Conservation (phyloP, 345 rosid genomes). For the Brassica juncea region DNA sequence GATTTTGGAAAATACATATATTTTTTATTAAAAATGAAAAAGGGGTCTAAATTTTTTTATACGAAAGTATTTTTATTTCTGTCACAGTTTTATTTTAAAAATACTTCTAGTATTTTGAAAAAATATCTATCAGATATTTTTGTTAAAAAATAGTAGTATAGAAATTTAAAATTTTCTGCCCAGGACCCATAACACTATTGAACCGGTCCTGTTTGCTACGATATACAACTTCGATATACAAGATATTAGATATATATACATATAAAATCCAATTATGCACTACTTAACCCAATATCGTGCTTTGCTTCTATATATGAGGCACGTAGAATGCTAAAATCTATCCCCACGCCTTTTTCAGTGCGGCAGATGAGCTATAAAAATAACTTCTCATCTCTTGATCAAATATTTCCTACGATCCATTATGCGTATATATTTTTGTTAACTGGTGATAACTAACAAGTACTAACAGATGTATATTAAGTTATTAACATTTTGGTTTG, state of each 20-base stretch:
- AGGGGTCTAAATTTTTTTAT: too few species aligned
- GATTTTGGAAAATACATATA: too few species aligned
- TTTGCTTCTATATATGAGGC: constrained; percentile 4
- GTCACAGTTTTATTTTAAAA: too few species aligned
- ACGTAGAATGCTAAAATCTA: not conserved
- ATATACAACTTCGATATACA: not conserved
- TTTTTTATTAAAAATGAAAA: too few species aligned
- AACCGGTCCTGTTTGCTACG: too few species aligned
- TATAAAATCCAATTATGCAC: constrained; percentile 17
- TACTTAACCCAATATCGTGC: constrained; percentile 23
- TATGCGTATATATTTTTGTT: not conserved
- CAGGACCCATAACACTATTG: too few species aligned
- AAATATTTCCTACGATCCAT: not conserved
- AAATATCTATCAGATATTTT: too few species aligned
- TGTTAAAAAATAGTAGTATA: too few species aligned
- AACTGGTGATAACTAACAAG: not conserved
- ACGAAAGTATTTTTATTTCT: too few species aligned
- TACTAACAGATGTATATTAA: not conserved
- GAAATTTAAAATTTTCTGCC: too few species aligned
- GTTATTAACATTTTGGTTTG: not conserved
- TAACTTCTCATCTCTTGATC: not conserved
- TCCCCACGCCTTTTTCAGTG: not conserved
- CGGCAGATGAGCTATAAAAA: constrained; percentile 3
- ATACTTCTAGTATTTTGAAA: too few species aligned
- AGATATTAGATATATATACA: too few species aligned